These are phyloP conservation scores for Lactarius quietus DNA, from an alignment of 768 basidiomycete species.

Conservation along the genomic window DNA sequence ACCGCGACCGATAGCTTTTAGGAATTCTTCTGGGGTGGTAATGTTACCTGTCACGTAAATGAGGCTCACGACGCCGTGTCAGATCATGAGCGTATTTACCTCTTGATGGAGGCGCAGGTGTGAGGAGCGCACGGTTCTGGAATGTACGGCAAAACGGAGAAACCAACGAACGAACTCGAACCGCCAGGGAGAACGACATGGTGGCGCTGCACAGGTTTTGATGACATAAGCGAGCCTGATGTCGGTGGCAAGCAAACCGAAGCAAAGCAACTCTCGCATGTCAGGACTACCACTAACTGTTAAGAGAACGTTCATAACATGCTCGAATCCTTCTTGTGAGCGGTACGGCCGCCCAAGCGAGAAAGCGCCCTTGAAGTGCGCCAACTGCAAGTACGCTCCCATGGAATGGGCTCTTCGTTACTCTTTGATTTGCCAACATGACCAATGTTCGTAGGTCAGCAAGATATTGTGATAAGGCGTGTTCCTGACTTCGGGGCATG, in stretches of 20 bases:
- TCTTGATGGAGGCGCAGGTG: conserved; percentile 3
- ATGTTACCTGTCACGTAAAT: conserved; percentile 42
- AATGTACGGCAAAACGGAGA: conserved; percentile 13
- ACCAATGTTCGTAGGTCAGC: conserved; percentile 18
- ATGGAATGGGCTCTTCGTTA: not conserved
- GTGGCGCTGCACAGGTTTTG: not conserved
- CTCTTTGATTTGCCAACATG: not conserved
- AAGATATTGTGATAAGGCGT: conserved; percentile 24
- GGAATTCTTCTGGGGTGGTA: conserved; percentile 56
- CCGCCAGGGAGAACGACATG: conserved; percentile 14
- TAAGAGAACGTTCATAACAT: conserved; percentile 24
- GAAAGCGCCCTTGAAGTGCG: conserved; percentile 26
- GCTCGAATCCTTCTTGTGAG: conserved; percentile 21
- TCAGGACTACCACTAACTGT: conserved; percentile 23
- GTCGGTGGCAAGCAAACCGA: not conserved
- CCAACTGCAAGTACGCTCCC: conserved; percentile 24
- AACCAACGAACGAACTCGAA: conserved; percentile 5
- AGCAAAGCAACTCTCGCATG: conserved; percentile 4
- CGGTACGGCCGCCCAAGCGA: conserved; percentile 5
- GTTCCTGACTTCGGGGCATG: not conserved
- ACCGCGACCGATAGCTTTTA: conserved; percentile 70
- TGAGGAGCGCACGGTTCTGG: conserved; percentile 6
- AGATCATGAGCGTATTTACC: not conserved
- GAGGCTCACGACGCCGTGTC: not conserved
- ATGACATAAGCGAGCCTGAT: conserved; percentile 11